These are phyloP conservation scores for Kwoniella sp. DNA, from an alignment of 768 basidiomycete species.

Conservation along the genomic window DNA sequence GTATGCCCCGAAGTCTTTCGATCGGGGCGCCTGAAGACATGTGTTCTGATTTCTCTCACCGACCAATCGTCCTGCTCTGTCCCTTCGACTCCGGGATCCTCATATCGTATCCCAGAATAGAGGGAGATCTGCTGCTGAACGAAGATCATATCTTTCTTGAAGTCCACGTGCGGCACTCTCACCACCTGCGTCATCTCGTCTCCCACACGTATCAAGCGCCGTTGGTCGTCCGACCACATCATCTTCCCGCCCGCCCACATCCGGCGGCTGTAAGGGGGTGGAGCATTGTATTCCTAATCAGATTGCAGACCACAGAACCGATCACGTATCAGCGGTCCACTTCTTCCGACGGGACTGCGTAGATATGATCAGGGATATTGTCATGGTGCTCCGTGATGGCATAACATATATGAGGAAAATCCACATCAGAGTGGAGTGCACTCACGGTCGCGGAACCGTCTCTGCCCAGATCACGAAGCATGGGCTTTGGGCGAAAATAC, in stretches of 20 bases:
- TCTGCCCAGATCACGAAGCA: conserved; percentile 35
- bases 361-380: background rate
- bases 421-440: background rate
- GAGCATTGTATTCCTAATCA: conserved; percentile 47
- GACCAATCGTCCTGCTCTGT: conserved; percentile 22
- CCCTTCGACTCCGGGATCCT: background rate
- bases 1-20: background rate
- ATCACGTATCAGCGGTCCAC: background rate
- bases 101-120: conserved; percentile 3
- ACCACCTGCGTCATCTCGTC: conserved; percentile 22
- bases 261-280: conserved; percentile 38
- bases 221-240: conserved; percentile 7
- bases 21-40: conserved; percentile 41
- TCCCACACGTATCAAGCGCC: conserved; percentile 12
- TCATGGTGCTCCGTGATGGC: too few relatives aligned
- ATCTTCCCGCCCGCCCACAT: conserved; percentile 51
- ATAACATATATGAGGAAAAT: too few relatives aligned
- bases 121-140: conserved; percentile 43
- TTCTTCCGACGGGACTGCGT: background rate
- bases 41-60: conserved; percentile 45
- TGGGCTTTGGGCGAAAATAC: conserved; percentile 38
- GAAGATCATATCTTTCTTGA: conserved; percentile 48
- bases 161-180: conserved; percentile 36
- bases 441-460: conserved; percentile 48
- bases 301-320: background rate